These are phyloP conservation scores for Sphagnurus paluster DNA, from an alignment of 1,284 basidiomycete genomes.

Conservation along the genomic window DNA sequence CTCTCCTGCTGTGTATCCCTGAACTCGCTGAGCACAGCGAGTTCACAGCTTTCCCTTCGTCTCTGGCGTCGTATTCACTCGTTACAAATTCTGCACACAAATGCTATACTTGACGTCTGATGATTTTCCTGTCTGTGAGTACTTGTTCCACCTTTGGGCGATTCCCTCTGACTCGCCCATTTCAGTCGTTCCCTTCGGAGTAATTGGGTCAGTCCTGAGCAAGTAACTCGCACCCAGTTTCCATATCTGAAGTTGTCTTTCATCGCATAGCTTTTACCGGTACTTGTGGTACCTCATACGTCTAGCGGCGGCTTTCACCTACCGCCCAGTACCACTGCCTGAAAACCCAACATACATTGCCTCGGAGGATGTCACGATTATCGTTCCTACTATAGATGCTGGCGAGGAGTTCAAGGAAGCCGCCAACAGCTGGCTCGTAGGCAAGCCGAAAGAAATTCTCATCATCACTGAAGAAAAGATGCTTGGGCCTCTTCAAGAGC, in stretches of 20 bases:
- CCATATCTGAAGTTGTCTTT: neutral
- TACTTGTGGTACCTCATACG: constrained; percentile 91
- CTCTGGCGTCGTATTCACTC: constrained; percentile 33
- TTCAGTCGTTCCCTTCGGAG: constrained; percentile 84
- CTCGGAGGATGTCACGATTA: constrained; percentile 90
- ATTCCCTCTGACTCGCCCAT: constrained; percentile 12
- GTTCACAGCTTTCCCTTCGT: constrained; percentile 18
- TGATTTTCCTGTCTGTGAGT: constrained; percentile 77
- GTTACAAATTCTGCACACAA: constrained; percentile 24
- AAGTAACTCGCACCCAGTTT: neutral
- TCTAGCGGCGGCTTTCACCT: constrained; percentile 71
- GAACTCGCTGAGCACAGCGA: constrained; percentile 18
- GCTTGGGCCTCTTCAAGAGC: constrained; percentile 81
- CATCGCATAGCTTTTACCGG: constrained; percentile 76
- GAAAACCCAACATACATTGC: constrained; percentile 88
- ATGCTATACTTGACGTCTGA: constrained; percentile 79
- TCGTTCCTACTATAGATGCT: constrained; percentile 93
- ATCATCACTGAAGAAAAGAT: constrained; percentile 94
- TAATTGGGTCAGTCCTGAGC: constrained; percentile 73
- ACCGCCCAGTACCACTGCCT: constrained; percentile 84
- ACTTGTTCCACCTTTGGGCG: constrained; percentile 1
- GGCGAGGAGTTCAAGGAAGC: constrained; percentile 94
- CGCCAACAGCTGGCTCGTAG: constrained; percentile 86
- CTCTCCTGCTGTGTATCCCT: constrained; percentile 8
- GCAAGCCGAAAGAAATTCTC: constrained; percentile 89